These are phyloP conservation scores for Grigorovia humatica DNA, from an alignment of 805 yeast species.

Conservation along the genomic window DNA sequence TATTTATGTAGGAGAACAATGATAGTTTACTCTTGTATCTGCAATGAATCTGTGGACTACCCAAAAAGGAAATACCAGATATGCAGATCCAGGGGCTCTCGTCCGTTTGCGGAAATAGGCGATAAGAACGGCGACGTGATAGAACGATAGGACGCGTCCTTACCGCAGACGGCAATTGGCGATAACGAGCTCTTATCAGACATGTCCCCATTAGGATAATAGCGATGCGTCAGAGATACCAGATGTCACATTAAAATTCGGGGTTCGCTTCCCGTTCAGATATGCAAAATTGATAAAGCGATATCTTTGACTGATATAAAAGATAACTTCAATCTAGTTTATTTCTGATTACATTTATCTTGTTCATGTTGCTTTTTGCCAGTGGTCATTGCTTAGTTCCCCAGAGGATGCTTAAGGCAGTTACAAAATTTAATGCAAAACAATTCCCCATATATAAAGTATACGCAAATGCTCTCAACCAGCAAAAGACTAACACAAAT, in stretches of 20 bases:
- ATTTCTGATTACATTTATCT: neutral
- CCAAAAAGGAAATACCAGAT: neutral
- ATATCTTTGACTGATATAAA: neutral
- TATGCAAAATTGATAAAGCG: neutral
- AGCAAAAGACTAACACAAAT: neutral
- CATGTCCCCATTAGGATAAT: neutral
- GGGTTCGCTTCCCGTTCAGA: neutral
- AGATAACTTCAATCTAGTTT: neutral
- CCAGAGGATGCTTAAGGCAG: neutral
- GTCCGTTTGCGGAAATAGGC: too few relatives aligned
- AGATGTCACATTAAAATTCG: neutral
- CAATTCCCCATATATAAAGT: neutral
- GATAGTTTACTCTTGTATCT: neutral
- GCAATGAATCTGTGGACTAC: too few relatives aligned
- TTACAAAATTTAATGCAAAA: neutral
- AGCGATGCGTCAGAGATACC: neutral
- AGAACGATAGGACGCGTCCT: too few relatives aligned
- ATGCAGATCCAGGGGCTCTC: neutral
- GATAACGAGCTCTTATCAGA: neutral
- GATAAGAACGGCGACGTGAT: too few relatives aligned
- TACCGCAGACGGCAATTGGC: too few relatives aligned
- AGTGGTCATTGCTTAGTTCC: too few relatives aligned
- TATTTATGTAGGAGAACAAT: too few relatives aligned
- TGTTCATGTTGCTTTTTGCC: too few relatives aligned
- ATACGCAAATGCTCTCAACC: neutral